Conservation (phyloP, 1,284 basidiomycete species). For the Irpex rosettiformis region DNA sequence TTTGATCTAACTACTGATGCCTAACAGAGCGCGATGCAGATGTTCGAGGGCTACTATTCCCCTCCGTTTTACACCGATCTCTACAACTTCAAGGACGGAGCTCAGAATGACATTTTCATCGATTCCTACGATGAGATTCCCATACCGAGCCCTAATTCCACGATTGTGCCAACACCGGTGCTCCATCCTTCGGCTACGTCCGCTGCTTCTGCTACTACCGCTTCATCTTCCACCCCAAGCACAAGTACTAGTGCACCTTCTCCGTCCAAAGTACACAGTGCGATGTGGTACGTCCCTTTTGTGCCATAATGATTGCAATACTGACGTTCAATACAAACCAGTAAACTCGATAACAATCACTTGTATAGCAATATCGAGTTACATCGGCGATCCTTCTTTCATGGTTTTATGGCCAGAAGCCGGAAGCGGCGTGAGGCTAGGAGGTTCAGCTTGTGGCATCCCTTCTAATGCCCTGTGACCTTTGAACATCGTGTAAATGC, state of each 20-base stretch:
- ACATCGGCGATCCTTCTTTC: background rate
- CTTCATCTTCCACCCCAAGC: background rate
- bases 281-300: background rate
- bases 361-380: background rate
- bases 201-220: background rate
- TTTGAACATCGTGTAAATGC: no score
- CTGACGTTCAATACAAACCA: background rate
- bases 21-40: constrained; percentile 28
- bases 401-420: background rate
- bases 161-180: constrained; percentile 7
- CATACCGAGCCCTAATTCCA: constrained; percentile 8
- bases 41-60: constrained; percentile 50
- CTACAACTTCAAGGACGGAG: constrained; percentile 56
- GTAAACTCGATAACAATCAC: background rate
- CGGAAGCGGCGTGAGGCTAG: background rate
- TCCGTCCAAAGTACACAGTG: background rate
- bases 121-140: constrained; percentile 29
- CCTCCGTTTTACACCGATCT: constrained; percentile 56
- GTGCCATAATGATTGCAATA: background rate
- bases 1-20: background rate
- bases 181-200: background rate
- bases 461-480: background rate
- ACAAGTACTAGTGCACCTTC: background rate
- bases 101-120: constrained; percentile 63
- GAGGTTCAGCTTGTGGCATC: background rate